phyloP scores from a whole-genome alignment of 306 rosid genomes.

The Quercus alba region DNA sequence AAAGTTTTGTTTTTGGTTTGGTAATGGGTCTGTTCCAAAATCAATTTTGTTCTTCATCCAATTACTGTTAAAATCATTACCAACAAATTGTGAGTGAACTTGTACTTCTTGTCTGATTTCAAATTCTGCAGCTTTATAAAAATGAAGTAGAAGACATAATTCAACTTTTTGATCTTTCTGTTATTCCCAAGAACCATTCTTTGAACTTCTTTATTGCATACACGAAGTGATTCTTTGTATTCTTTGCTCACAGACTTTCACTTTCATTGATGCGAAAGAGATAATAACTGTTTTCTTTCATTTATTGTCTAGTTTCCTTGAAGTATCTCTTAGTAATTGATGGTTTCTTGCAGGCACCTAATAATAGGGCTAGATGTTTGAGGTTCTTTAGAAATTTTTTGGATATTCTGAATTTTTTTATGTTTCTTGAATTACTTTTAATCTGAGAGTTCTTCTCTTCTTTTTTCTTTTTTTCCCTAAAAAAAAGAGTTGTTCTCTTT shows the following conservation, averaged over 20 bases:
- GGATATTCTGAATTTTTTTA: conserved; percentile 82
- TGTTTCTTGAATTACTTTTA: conserved; percentile 15
- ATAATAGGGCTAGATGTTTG: conserved; percentile 77
- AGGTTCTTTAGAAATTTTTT: conserved; percentile 78
- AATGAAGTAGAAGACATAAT: conserved; percentile 89
- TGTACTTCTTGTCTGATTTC: background rate
- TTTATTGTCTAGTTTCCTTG: conserved; percentile 13
- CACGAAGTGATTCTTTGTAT: conserved; percentile 78
- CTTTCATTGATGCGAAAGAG: conserved; percentile 73
- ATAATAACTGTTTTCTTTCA: conserved; percentile 2
- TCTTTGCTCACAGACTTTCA: conserved; percentile 89
- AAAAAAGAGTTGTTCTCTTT: background rate
- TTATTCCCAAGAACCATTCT: conserved; percentile 66
- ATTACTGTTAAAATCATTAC: background rate
- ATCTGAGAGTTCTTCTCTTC: background rate
- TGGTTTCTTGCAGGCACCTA: conserved; percentile 64
- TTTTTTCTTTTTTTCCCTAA: no score
- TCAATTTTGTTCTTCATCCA: background rate
- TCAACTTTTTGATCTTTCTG: conserved; percentile 91
- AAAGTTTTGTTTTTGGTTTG: no score
- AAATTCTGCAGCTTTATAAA: conserved; percentile 77
- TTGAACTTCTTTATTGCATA: conserved; percentile 53
- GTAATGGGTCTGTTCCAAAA: background rate
- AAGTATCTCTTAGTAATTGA: conserved; percentile 21
- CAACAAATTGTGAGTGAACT: conserved; percentile 9